Evolutionary conservation across 1,139 yeast genomes (phyloP), one percentile per base, ranked within the genome.

Genomic region (Taphrina betulina): DNA sequence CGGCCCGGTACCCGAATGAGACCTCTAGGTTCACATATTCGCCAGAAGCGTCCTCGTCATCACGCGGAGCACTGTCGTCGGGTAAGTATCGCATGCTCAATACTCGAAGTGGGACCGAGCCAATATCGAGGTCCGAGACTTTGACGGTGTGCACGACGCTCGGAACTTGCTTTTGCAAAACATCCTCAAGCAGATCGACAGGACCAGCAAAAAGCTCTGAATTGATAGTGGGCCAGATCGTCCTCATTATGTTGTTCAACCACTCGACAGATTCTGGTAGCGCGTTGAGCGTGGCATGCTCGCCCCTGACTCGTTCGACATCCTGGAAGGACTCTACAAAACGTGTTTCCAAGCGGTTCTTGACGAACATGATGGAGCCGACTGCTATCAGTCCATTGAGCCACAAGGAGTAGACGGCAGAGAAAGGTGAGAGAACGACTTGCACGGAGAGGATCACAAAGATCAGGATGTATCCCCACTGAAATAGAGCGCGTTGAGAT

Each of bases 211-310:
- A 57, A 3, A 57, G 26, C 37, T 57, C 59, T 1, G 59, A 56
- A 16, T 57, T 53, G 34, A 57, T 52, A n/a, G 54, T 40, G 3
- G 48, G 42, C 54, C 57, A 57, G 29, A 53, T 35, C 5, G 57
- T 44, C 14, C 53, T 46, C n/a, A 57, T 26, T 19, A 57, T 29
- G 33, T 44, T 35, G 37, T 57, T 57, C 33, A 57, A 46, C 59
- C 59, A 57, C 23, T 57, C 57, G 26, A 53, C 57, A 14, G 56
- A 50, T 46, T 57, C 59, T 7, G 59, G 59, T 3, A 46, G 48
- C 10, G 34, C 43, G 10, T 37, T 35, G 14, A 40, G 24, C 12
- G 46, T 53, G 5, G 59, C 57, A 20, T 37, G 37, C 28, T 57
- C 57, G 2, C 57, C 59, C 5, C 59, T 51, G 12, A 38, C 53